These are phyloP conservation scores for Rhodofomes roseus DNA, from an alignment of 1,284 basidiomycete species.

Conservation along the genomic window DNA sequence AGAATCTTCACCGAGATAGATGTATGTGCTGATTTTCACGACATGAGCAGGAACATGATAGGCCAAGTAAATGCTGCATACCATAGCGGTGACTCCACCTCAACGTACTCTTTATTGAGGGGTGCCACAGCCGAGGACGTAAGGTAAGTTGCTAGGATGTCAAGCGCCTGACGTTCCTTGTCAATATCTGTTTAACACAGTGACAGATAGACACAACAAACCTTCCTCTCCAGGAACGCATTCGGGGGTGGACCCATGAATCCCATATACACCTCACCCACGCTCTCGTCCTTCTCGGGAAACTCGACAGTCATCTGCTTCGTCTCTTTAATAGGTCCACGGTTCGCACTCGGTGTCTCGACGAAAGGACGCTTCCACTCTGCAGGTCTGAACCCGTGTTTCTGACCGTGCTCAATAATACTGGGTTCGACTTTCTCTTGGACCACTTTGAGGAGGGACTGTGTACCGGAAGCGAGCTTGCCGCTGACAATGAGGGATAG, in stretches of 20 bases:
- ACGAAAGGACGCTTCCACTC: constrained; percentile 96
- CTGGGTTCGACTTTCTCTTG: constrained; percentile 81
- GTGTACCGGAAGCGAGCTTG: constrained; percentile 69
- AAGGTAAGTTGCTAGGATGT: constrained; percentile 85
- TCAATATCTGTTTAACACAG: not conserved
- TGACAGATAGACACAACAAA: constrained; percentile 23
- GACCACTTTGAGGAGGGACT: constrained; percentile 70
- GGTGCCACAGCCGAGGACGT: constrained; percentile 89
- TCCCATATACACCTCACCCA: constrained; percentile 82
- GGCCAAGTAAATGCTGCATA: constrained; percentile 27
- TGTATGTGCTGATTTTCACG: constrained; percentile 80
- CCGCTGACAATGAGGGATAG: constrained; percentile 81
- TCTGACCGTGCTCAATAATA: constrained; percentile 72
- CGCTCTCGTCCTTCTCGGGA: constrained; percentile 96
- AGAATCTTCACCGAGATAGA: constrained; percentile 80
- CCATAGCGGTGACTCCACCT: constrained; percentile 90
- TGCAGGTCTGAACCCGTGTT: constrained; percentile 59
- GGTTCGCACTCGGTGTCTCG: constrained; percentile 76
- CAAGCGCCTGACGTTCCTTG: constrained; percentile 58
- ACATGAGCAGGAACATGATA: too few relatives aligned
- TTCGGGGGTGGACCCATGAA: constrained; percentile 80
- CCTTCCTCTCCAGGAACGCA: constrained; percentile 76
- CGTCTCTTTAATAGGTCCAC: constrained; percentile 56
- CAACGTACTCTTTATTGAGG: constrained; percentile 90
- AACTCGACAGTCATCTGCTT: constrained; percentile 63